Conservation (phyloP, 768 basidiomycete species). For the Collybia mongolica region DNA sequence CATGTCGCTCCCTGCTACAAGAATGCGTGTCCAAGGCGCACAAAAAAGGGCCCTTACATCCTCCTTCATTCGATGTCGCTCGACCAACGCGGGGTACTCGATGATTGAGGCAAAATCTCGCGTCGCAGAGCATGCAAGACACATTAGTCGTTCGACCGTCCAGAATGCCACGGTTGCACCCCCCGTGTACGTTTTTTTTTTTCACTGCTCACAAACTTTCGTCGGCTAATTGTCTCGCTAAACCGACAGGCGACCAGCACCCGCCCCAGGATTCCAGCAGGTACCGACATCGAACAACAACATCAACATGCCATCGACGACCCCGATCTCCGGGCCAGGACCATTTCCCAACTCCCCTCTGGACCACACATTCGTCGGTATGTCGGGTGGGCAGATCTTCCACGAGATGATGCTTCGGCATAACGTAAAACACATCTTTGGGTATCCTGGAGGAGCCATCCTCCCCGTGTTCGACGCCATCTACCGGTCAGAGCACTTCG, state of each 20-base stretch:
- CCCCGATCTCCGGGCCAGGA: constrained; percentile 32
- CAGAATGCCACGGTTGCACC: constrained; percentile 62
- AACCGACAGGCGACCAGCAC: constrained; percentile 55
- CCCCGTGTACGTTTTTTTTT: constrained; percentile 44
- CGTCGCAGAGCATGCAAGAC: constrained; percentile 74
- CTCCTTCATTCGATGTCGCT: constrained; percentile 46
- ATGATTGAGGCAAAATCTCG: constrained; percentile 81
- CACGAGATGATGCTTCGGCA: constrained; percentile 99
- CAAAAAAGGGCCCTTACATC: constrained; percentile 19
- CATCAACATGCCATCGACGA: constrained; percentile 21
- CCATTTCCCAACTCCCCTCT: constrained; percentile 48
- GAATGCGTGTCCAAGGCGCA: constrained; percentile 41
- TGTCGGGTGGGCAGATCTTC: constrained; percentile 96
- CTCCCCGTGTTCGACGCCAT: constrained; percentile 99
- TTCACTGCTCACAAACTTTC: constrained; percentile 6
- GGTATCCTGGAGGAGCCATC: constrained; percentile 97
- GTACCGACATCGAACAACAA: constrained; percentile 35
- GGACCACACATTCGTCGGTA: constrained; percentile 87
- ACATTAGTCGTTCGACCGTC: constrained; percentile 67
- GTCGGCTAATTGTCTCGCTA: constrained; percentile 1
- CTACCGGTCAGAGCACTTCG: constrained; percentile 91
- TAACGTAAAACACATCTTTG: constrained; percentile 93
- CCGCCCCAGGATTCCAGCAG: constrained; percentile 53
- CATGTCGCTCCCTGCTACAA: constrained; percentile 43
- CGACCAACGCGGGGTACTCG: constrained; percentile 41